Conservation (phyloP, 768 basidiomycete species). For the Leccinum rimulosum region DNA sequence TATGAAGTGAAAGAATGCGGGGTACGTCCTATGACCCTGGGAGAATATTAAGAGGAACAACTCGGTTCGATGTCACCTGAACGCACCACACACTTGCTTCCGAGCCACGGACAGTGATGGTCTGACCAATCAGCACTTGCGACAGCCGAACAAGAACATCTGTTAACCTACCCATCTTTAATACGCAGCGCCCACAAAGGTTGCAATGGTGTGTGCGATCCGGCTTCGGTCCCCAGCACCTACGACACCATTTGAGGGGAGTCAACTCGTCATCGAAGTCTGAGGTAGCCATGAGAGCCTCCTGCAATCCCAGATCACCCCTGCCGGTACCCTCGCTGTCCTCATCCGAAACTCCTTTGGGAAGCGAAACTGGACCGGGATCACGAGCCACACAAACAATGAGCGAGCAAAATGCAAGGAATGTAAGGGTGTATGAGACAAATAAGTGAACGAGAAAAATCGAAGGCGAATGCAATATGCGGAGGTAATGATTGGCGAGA, state of each 20-base stretch:
- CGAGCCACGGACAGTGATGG: constrained; percentile 87
- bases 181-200: constrained; percentile 70
- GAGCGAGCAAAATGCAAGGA: constrained; percentile 69
- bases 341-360: constrained; percentile 22
- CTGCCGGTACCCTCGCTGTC: constrained; percentile 31
- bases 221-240: constrained; percentile 77
- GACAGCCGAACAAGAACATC: background rate
- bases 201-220: constrained; percentile 80
- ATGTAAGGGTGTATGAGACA: constrained; percentile 62
- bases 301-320: constrained; percentile 49
- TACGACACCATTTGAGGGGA: constrained; percentile 71
- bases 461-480: constrained; percentile 45
- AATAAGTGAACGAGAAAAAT: constrained; percentile 54
- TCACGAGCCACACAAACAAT: constrained; percentile 71
- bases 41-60: constrained; percentile 1
- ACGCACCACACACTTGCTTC: constrained; percentile 70
- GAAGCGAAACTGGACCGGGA: constrained; percentile 57
- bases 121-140: constrained; percentile 42
- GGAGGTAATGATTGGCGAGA: constrained; percentile 65
- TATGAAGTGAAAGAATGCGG: constrained; percentile 80
- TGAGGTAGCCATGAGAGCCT: constrained; percentile 54
- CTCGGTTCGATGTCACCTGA: background rate
- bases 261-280: constrained; percentile 53
- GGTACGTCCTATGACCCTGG: constrained; percentile 81
- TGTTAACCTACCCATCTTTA: constrained; percentile 72